These are phyloP conservation scores for Fermentozyma sake DNA, from an alignment of 1,139 yeast genomes.

Conservation along the genomic window DNA sequence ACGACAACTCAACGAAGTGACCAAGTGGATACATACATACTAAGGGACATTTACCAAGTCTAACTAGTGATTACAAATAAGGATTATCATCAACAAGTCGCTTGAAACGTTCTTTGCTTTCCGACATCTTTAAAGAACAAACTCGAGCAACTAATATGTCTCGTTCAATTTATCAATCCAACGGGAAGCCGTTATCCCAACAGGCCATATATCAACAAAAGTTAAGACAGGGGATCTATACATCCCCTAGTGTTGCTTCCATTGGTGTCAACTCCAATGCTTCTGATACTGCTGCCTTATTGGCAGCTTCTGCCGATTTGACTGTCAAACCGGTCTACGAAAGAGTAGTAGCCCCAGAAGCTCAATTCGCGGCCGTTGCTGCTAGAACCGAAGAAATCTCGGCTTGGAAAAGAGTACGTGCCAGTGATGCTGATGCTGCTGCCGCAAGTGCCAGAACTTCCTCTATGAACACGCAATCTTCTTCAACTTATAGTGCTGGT, in stretches of 20 bases:
- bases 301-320: conserved; percentile 65
- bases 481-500: conserved; percentile 9
- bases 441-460: conserved; percentile 12
- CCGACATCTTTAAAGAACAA: too few relatives aligned
- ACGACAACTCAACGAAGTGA: too few relatives aligned
- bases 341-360: conserved; percentile 59
- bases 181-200: conserved; percentile 66
- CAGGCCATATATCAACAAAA: conserved; percentile 78
- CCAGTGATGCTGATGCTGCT: conserved; percentile 45
- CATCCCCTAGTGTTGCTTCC: conserved; percentile 61
- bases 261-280: conserved; percentile 71
- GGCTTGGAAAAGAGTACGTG: conserved; percentile 42
- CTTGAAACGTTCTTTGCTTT: too few relatives aligned
- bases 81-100: too few relatives aligned
- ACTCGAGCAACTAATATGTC: conserved; percentile 30
- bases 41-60: too few relatives aligned
- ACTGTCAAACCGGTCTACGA: conserved; percentile 60
- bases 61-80: too few relatives aligned
- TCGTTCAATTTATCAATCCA: conserved; percentile 55
- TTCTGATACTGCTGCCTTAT: conserved; percentile 71
- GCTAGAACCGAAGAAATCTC: conserved; percentile 41
- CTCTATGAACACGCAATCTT: conserved; percentile 8
- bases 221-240: conserved; percentile 68
- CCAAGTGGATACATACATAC: too few relatives aligned
- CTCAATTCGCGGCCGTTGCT: conserved; percentile 60